Percentiles rank a stretch among this genome's conserved stretches.
These are phyloP conservation scores for Fusarium aywerte DNA, from an alignment of 2,329 filamentous ascomycete genomes.

Conservation along the genomic window DNA sequence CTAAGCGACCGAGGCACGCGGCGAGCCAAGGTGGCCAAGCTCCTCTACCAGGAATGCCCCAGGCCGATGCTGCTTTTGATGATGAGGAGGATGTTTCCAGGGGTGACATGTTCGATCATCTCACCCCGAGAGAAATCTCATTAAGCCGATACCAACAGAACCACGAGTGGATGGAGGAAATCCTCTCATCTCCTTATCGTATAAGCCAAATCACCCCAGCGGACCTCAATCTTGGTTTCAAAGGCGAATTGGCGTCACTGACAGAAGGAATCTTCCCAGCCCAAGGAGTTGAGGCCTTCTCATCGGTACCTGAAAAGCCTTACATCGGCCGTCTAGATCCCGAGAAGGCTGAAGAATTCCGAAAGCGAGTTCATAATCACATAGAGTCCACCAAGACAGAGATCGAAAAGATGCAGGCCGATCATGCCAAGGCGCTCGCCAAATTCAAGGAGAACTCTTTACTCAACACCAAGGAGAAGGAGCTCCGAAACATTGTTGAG, in stretches of 20 bases:
- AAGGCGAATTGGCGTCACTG: constrained; percentile 81
- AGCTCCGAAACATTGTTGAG: constrained; percentile 74
- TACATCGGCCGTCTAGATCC: constrained; percentile 73
- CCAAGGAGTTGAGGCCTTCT: constrained; percentile 61
- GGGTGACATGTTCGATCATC: constrained; percentile 88
- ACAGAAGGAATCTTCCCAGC: constrained; percentile 87
- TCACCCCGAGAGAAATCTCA: constrained; percentile 91
- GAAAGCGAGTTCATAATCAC: constrained; percentile 78
- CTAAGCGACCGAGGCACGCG: constrained; percentile 64
- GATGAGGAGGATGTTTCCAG: constrained; percentile 90
- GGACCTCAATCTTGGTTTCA: constrained; percentile 85
- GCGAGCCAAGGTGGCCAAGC: constrained; percentile 55
- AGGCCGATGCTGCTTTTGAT: constrained; percentile 67
- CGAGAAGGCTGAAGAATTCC: constrained; percentile 85
- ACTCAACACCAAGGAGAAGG: constrained; percentile 78
- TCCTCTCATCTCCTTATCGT: constrained; percentile 89
- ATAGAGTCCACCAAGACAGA: constrained; percentile 80
- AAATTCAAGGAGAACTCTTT: constrained; percentile 77
- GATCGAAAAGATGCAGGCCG: constrained; percentile 83
- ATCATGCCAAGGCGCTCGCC: constrained; percentile 79
- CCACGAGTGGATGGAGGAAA: constrained; percentile 99
- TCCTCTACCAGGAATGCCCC: constrained; percentile 53
- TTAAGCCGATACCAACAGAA: constrained; percentile 90
- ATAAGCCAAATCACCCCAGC: constrained; percentile 86
- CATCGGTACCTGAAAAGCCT: constrained; percentile 64